phyloP scores from a whole-genome alignment of 768 basidiomycete species.

The Pulveroboletus sp. region DNA sequence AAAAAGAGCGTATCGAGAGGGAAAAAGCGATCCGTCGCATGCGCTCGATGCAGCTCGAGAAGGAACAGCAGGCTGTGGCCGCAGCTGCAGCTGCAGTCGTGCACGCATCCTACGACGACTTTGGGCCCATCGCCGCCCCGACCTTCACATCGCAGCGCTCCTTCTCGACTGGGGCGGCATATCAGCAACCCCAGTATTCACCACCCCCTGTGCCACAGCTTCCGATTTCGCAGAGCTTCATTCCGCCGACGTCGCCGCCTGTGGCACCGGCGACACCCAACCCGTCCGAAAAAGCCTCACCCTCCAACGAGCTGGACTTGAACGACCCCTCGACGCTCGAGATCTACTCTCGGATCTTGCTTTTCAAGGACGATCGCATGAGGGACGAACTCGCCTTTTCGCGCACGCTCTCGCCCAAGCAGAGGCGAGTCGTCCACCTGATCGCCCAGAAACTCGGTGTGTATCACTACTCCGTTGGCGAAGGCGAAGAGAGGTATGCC shows the following conservation, averaged over 20 bases:
- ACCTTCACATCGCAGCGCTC: conserved; percentile 70
- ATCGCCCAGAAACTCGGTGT: conserved; percentile 96
- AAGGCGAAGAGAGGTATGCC: conserved; percentile 89
- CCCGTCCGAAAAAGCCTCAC: conserved; percentile 57
- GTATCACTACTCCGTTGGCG: conserved; percentile 90
- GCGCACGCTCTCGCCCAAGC: conserved; percentile 76
- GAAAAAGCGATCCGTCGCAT: conserved; percentile 98
- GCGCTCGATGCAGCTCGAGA: conserved; percentile 94
- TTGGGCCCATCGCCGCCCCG: conserved; percentile 52
- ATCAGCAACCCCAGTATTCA: conserved; percentile 63
- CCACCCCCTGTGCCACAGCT: conserved; percentile 47
- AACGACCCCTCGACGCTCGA: conserved; percentile 95
- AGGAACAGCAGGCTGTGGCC: conserved; percentile 51
- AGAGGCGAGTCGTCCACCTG: conserved; percentile 89
- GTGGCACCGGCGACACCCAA: conserved; percentile 58
- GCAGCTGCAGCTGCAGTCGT: conserved; percentile 21
- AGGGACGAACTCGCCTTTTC: conserved; percentile 97
- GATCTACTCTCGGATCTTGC: conserved; percentile 91
- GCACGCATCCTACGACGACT: conserved; percentile 71
- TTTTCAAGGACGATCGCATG: conserved; percentile 98
- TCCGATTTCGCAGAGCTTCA: conserved; percentile 40
- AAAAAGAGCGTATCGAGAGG: conserved; percentile 97
- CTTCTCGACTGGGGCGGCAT: conserved; percentile 58
- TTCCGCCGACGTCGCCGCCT: conserved; percentile 47
- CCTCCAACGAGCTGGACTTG: conserved; percentile 78